phyloP scores from a whole-genome alignment of 2,329 filamentous ascomycete genomes.

The Lasiodiplodia sp. region DNA sequence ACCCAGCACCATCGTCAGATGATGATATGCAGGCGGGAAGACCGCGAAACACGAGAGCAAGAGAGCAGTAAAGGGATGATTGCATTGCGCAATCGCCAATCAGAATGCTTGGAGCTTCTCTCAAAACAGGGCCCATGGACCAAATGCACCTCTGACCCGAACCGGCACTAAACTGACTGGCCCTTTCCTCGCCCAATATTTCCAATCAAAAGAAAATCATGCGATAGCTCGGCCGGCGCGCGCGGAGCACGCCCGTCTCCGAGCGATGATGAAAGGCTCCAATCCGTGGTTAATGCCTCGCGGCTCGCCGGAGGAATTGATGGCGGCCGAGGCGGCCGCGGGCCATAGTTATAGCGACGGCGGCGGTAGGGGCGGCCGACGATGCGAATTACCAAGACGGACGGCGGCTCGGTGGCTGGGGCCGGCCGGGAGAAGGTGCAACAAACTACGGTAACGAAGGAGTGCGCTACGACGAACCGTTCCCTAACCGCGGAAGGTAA shows the following conservation, averaged over 20 bases:
- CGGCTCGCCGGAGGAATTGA: not conserved
- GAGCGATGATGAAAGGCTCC: too few species aligned
- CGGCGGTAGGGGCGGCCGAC: not conserved
- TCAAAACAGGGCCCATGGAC: not conserved
- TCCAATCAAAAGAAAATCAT: not conserved
- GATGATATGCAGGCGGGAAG: not conserved
- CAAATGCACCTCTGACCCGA: not conserved
- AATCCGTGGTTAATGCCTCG: too few species aligned
- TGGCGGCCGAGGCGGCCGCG: not conserved
- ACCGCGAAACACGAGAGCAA: too few species aligned
- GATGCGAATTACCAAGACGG: not conserved
- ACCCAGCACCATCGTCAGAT: not conserved
- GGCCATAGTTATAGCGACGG: not conserved
- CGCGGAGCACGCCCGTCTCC: not conserved
- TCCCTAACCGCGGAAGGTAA: not conserved
- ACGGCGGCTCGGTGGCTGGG: not conserved
- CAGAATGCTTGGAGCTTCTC: not conserved
- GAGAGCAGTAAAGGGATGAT: not conserved
- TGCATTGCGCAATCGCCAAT: not conserved
- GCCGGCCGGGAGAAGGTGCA: not conserved
- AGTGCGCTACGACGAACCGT: constrained; percentile 2
- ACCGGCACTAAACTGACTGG: not conserved
- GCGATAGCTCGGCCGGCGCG: not conserved
- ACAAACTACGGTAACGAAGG: not conserved
- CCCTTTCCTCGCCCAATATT: not conserved